Evolutionary conservation across 148 eudicot species (phyloP), one percentile per base, ranked within the genome.

Genomic region (Gaultheria prostrata): DNA sequence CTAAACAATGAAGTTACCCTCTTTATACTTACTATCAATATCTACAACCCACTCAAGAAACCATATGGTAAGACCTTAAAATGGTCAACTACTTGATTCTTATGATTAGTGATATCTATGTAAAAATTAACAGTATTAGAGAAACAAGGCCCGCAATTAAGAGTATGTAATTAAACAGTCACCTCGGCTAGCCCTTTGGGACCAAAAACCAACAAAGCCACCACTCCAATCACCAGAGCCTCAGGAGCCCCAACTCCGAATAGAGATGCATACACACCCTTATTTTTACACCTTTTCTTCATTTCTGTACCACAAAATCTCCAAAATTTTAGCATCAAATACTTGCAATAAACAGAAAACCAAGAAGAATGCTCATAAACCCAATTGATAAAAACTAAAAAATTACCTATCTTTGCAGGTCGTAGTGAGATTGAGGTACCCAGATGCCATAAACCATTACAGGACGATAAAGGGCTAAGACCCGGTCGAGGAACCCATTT

Each of bases 141-240:
- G 21, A 49, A 21, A 73, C 50, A 7, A 33, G 77, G 24, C n/a
- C 53, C n/a, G 56, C 35, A 48, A 48, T 6, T n/a, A 24, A 4
- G 17, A 6, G 30, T 18, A 70, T 26, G 50, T 20, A 59, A 18
- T 26, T 15, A 72, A 69, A 17, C 21, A 32, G 87, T 80, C 76
- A 94, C 99, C 93, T 97, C 99, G 85, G 99, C 99, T 85, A 97
- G 98, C 53, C 99, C 98, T 87, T 96, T 97, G 30, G 99, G 98
- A 14, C 98, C 98, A 85, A 97, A 97, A 83, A 93, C 99, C 89
- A 97, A 82, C 90, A 97, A 90, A 88, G 99, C 98, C 80, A 97
- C 99, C 78, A 92, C 98, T 26, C 98, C 99, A 90, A 97, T 94
- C 20, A 97, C 99, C 85, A 97, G 85, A 82, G 94, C 98, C 85